Conservation (phyloP, 148 eudicot genomes). For the Rhododendron vialii region DNA sequence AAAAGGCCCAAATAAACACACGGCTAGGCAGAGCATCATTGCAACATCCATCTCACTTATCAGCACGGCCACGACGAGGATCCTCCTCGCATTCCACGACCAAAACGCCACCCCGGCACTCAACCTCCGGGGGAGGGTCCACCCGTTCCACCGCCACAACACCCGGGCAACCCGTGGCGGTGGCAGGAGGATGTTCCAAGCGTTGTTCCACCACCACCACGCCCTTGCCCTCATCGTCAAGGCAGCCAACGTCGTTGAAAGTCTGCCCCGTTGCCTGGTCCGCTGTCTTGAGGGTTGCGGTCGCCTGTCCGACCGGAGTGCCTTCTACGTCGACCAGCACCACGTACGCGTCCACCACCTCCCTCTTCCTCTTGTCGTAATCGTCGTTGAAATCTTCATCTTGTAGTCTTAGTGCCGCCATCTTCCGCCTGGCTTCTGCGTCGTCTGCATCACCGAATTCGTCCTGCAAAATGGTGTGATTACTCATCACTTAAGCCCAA, state of each 20-base stretch:
- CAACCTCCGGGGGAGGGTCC: neutral
- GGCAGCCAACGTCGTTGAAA: neutral
- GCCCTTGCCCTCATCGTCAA: neutral
- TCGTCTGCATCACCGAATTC: neutral
- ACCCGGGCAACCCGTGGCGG: neutral
- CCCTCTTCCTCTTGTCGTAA: neutral
- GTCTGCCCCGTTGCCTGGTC: neutral
- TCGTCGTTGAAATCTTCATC: neutral
- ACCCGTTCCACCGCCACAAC: neutral
- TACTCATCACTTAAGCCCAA: neutral
- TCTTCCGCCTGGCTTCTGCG: neutral
- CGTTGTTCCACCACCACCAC: neutral
- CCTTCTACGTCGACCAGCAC: neutral
- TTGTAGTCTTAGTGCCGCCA: neutral
- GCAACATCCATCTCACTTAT: neutral
- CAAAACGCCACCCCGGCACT: neutral
- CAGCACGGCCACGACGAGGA: neutral
- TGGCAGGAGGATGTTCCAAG: neutral
- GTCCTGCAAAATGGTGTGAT: neutral
- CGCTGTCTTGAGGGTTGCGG: neutral
- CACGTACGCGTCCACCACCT: neutral
- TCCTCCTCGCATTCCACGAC: neutral
- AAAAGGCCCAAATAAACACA: neutral
- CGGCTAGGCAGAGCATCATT: neutral
- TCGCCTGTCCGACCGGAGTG: neutral